Evolutionary conservation across 2,329 filamentous ascomycete species (phyloP).

Genomic region (Aureobasidium sp.): DNA sequence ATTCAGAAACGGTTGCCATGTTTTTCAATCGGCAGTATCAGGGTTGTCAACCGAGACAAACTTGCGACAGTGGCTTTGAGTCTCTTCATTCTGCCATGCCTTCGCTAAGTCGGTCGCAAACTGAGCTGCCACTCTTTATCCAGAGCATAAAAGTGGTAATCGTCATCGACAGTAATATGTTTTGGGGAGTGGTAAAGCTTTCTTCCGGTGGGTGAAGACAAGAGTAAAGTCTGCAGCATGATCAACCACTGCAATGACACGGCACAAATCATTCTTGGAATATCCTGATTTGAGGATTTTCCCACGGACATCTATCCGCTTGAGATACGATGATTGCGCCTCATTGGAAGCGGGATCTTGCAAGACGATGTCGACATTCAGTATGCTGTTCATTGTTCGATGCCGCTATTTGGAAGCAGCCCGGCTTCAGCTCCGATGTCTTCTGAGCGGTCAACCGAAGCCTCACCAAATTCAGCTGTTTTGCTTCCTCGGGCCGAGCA

Average conservation of each 20-base stretch:
- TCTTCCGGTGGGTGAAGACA: neutral
- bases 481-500: neutral
- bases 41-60: constrained; percentile 9
- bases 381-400: neutral
- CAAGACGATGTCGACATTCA: neutral
- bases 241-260: neutral
- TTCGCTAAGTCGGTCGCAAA: neutral
- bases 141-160: neutral
- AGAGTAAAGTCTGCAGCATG: neutral
- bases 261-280: neutral
- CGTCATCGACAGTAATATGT: neutral
- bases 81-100: neutral
- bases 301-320: neutral
- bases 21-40: neutral
- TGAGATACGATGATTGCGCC: neutral
- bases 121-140: neutral
- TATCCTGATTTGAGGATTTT: neutral
- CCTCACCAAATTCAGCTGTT: neutral
- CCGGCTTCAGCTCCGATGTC: neutral
- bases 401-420: neutral
- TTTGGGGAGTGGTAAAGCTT: neutral
- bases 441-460: neutral
- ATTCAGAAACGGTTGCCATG: constrained; percentile 3
- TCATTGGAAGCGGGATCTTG: neutral
- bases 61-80: constrained; percentile 6